Percentiles rank a stretch among this genome's conserved stretches.
These are phyloP conservation scores for Ceraceosorus bombacis DNA, from an alignment of 1,284 basidiomycete genomes.

Conservation along the genomic window DNA sequence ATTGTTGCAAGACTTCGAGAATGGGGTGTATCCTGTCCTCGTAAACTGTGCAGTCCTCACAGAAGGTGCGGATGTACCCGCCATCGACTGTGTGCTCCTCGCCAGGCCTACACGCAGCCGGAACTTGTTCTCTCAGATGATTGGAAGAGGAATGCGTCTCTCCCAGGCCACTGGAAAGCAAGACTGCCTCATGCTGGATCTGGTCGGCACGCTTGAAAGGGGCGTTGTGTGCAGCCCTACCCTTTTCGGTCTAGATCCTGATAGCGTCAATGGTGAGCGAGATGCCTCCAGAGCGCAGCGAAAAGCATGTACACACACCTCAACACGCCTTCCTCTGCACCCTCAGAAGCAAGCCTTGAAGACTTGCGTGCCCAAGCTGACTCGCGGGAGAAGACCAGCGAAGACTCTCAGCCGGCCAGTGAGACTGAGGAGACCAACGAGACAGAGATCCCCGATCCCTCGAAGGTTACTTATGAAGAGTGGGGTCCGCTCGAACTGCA, in stretches of 20 bases:
- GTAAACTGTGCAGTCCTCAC: slow-evolving; percentile 81
- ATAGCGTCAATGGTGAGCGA: slow-evolving; percentile 21
- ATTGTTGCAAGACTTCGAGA: slow-evolving; percentile 64
- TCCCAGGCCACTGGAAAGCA: slow-evolving; percentile 72
- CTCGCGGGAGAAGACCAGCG: slow-evolving; percentile 5
- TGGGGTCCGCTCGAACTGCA: slow-evolving; percentile 62
- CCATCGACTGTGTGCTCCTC: slow-evolving; percentile 79
- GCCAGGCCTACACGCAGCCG: slow-evolving; percentile 68
- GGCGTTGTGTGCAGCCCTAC: slow-evolving; percentile 76
- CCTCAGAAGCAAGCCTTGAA: not conserved
- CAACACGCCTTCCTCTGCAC: not conserved
- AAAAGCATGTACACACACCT: not conserved
- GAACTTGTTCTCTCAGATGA: slow-evolving; percentile 91
- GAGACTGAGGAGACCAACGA: slow-evolving; percentile 2
- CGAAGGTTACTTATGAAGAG: slow-evolving; percentile 68
- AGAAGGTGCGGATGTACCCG: slow-evolving; percentile 43
- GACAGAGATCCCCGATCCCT: slow-evolving; percentile 13
- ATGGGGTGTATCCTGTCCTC: slow-evolving; percentile 71
- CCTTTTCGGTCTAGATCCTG: slow-evolving; percentile 75
- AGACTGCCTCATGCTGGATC: slow-evolving; percentile 83
- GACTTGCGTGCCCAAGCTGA: slow-evolving; percentile 1
- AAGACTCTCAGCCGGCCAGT: slow-evolving; percentile 3
- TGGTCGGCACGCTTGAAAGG: slow-evolving; percentile 69
- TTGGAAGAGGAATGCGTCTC: slow-evolving; percentile 82
- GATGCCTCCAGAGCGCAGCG: not conserved